phyloP scores from a whole-genome alignment of 169 alveolate species.

The Theileria annulata region DNA sequence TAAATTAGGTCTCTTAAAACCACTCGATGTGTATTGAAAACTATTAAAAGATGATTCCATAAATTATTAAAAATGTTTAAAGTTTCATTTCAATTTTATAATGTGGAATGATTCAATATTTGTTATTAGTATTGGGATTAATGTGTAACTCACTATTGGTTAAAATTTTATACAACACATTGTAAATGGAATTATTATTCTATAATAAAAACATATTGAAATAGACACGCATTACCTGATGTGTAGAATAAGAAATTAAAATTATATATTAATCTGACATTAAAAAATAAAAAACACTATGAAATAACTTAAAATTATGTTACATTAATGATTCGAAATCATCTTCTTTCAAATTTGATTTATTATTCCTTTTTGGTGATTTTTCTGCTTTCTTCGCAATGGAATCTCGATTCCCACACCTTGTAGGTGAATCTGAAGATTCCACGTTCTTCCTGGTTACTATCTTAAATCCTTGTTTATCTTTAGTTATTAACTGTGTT shows the following conservation, averaged over 20 bases:
- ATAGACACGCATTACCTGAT: neutral
- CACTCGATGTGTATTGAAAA: neutral
- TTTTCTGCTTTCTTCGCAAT: neutral
- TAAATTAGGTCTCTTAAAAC: neutral
- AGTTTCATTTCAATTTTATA: neutral
- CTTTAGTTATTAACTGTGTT: conserved; percentile 14
- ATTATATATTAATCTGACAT: neutral
- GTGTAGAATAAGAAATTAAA: neutral
- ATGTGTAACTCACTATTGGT: neutral
- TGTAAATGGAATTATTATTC: neutral
- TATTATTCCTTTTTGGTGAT: neutral
- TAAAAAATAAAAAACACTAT: neutral
- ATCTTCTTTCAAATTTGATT: neutral
- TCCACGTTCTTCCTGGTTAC: neutral
- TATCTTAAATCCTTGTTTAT: neutral
- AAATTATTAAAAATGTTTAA: no score
- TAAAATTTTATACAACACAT: neutral
- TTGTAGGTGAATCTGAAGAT: neutral
- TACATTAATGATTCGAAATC: conserved; percentile 2
- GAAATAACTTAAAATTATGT: neutral
- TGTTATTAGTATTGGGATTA: neutral
- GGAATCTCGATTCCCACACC: neutral
- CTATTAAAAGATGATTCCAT: neutral
- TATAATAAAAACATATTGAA: neutral
- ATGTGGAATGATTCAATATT: neutral